Evolutionary conservation across 768 basidiomycete genomes (phyloP).

Genomic region (Tylopilus felleus): DNA sequence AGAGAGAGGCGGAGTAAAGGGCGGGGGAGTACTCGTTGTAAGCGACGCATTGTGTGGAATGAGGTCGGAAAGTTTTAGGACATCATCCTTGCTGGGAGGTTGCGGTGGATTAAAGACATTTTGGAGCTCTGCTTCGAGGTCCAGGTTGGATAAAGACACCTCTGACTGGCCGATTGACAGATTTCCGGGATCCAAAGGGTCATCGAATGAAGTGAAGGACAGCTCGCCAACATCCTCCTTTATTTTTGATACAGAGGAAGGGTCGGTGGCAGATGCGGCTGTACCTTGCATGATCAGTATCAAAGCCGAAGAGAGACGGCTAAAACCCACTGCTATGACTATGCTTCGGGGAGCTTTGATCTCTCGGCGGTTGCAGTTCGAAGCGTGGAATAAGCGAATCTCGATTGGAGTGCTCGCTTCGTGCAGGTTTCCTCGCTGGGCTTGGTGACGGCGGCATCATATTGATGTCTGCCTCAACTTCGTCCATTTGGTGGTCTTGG

Average conservation of each 20-base stretch:
- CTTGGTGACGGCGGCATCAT: slow-evolving; percentile 52
- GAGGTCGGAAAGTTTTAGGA: slow-evolving; percentile 24
- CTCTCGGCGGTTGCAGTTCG: slow-evolving; percentile 17
- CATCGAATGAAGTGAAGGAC: slow-evolving; percentile 29
- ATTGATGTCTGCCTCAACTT: slow-evolving; percentile 39
- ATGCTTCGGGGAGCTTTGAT: slow-evolving; percentile 24
- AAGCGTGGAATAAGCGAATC: slow-evolving; percentile 38
- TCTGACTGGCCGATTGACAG: slow-evolving; percentile 37
- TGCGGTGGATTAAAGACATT: slow-evolving; percentile 17
- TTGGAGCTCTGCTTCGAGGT: slow-evolving; percentile 30
- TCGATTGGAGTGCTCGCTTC: slow-evolving; percentile 17
- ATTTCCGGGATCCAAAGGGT: slow-evolving; percentile 31
- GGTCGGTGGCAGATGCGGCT: slow-evolving; percentile 21
- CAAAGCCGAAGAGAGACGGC: background rate
- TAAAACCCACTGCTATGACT: slow-evolving; percentile 13
- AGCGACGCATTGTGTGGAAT: slow-evolving; percentile 23
- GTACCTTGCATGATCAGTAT: background rate
- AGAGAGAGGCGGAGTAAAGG: slow-evolving; percentile 14
- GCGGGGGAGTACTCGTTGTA: slow-evolving; percentile 30
- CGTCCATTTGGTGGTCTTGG: slow-evolving; percentile 24
- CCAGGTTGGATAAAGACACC: slow-evolving; percentile 34
- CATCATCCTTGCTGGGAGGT: slow-evolving; percentile 7
- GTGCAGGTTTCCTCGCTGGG: slow-evolving; percentile 32
- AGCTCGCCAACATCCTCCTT: slow-evolving; percentile 28
- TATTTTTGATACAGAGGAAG: slow-evolving; percentile 16